A percentile compares a stretch with the other conserved stretches of the same genome.
Conservation (phyloP, 2,329 filamentous ascomycete species). For the Pleoardoris graminearum region DNA sequence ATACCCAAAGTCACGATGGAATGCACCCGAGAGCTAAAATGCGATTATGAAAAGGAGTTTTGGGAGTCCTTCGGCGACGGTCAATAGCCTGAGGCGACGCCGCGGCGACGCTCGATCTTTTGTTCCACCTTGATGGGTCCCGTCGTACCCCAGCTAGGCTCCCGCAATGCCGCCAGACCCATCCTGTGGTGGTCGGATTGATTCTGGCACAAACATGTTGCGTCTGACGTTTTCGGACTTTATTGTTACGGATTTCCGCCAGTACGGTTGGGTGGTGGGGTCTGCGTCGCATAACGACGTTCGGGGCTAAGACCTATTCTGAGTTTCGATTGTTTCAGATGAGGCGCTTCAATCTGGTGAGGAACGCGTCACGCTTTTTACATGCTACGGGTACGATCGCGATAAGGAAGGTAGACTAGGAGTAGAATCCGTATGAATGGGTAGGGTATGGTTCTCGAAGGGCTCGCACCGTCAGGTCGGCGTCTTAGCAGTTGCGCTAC, state of each 20-base stretch:
- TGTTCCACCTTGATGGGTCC: background rate
- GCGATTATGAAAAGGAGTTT: background rate
- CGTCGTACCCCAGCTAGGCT: background rate
- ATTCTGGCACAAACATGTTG: slow-evolving; percentile 1
- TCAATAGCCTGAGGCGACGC: background rate
- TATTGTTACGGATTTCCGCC: too few species aligned
- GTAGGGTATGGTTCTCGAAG: too few species aligned
- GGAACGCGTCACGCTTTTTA: background rate
- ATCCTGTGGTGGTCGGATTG: background rate
- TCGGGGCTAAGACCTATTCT: background rate
- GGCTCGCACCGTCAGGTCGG: too few species aligned
- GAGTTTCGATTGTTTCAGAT: slow-evolving; percentile 1
- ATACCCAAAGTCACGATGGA: background rate
- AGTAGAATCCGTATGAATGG: too few species aligned
- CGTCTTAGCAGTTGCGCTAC: too few species aligned
- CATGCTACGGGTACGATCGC: slow-evolving; percentile 1
- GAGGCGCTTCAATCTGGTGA: background rate
- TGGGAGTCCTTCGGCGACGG: background rate
- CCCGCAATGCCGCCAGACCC: background rate
- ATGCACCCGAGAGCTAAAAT: background rate
- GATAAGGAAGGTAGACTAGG: too few species aligned
- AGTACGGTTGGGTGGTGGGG: background rate
- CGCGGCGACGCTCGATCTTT: background rate
- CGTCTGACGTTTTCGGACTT: background rate
- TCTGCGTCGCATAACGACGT: background rate